Evolutionary conservation across 2,329 filamentous ascomycete genomes (phyloP).

Genomic region (Pseudocercospora fijiensis): DNA sequence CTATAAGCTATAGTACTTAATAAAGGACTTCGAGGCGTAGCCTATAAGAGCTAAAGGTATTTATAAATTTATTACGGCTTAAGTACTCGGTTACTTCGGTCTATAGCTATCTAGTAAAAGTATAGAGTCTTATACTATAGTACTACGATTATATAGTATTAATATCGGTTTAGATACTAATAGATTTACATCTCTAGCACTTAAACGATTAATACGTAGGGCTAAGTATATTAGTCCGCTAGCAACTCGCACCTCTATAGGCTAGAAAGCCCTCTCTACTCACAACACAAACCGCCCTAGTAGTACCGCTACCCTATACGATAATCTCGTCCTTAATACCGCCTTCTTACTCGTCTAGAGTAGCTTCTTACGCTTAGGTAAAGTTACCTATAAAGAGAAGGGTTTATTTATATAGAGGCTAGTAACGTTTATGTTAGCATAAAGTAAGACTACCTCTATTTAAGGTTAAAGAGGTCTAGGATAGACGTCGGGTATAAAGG

Average conservation of each 20-base stretch:
- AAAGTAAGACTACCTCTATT: not conserved
- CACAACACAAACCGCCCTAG: no score
- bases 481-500: not conserved
- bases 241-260: not conserved
- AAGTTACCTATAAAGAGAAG: not conserved
- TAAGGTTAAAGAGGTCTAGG: not conserved
- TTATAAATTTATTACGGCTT: not conserved
- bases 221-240: not conserved
- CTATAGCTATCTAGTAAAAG: not conserved
- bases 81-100: not conserved
- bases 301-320: not conserved
- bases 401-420: not conserved
- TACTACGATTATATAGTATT: not conserved
- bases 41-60: not conserved
- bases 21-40: not conserved
- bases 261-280: no score
- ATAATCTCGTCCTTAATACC: not conserved
- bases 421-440: not conserved
- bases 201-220: not conserved
- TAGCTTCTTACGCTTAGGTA: not conserved
- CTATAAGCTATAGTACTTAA: not conserved
- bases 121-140: not conserved
- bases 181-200: not conserved
- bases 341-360: not conserved
- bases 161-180: not conserved